Conservation (phyloP, 1,284 basidiomycete genomes). For the Ceratobasidium sp. region DNA sequence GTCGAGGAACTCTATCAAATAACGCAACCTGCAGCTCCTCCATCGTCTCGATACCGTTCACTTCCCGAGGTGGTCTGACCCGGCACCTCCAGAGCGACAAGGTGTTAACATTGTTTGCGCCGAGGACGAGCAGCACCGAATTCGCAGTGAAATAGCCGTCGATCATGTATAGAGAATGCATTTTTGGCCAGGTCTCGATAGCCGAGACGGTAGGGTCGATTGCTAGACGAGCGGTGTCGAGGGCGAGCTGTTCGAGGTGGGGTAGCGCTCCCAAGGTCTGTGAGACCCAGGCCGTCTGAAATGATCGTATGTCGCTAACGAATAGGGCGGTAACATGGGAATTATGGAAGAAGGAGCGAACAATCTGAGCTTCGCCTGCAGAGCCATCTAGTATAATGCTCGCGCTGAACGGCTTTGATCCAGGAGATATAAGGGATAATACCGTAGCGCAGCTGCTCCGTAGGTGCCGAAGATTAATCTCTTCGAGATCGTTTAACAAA, state of each 20-base stretch:
- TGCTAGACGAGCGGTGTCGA: neutral
- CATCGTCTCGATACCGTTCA: neutral
- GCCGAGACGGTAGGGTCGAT: too few relatives aligned
- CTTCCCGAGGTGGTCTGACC: neutral
- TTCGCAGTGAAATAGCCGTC: neutral
- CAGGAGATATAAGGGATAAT: neutral
- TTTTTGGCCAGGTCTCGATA: slow-evolving; percentile 3
- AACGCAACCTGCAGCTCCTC: neutral
- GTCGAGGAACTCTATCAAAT: neutral
- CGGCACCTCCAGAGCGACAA: neutral
- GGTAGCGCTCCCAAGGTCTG: neutral
- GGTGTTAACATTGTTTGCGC: neutral
- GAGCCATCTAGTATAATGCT: neutral
- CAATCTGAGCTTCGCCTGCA: neutral
- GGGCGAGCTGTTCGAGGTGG: slow-evolving; percentile 7
- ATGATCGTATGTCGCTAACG: neutral
- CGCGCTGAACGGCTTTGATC: neutral
- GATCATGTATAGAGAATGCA: neutral
- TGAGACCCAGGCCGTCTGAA: neutral
- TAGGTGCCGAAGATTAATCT: neutral
- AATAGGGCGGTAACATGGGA: neutral
- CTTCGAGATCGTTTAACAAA: slow-evolving; percentile 3
- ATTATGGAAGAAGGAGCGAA: slow-evolving; percentile 1
- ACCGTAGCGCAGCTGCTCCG: neutral
- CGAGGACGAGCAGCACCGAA: neutral